phyloP scores from a whole-genome alignment of 2,329 filamentous ascomycete species.

The Arthrocladium fulminans region DNA sequence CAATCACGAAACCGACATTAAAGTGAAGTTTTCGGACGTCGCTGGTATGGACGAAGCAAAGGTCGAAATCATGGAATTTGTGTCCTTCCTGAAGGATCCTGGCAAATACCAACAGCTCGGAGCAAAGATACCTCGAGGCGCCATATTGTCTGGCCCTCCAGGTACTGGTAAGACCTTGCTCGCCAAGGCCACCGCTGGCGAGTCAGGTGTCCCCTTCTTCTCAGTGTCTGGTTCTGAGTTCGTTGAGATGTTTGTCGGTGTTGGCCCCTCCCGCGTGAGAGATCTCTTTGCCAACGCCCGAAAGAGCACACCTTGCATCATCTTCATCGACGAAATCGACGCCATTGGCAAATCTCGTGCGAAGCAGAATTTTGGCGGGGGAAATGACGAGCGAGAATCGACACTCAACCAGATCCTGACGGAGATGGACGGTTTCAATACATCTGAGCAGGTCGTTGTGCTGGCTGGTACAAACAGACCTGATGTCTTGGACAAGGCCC shows the following conservation, averaged over 20 bases:
- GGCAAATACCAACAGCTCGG: constrained; percentile 87
- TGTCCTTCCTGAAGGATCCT: constrained; percentile 90
- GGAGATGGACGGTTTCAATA: constrained; percentile 99
- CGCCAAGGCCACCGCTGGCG: constrained; percentile 93
- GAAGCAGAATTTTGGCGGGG: constrained; percentile 75
- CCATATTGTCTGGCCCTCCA: constrained; percentile 92
- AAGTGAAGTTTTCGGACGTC: constrained; percentile 94
- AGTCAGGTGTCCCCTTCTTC: constrained; percentile 95
- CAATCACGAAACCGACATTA: constrained; percentile 92
- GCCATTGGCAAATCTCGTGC: constrained; percentile 86
- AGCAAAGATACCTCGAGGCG: constrained; percentile 94
- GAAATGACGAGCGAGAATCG: constrained; percentile 93
- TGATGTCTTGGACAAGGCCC: constrained; percentile 86
- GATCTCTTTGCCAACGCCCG: constrained; percentile 90
- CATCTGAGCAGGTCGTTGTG: constrained; percentile 89
- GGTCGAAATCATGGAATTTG: constrained; percentile 97
- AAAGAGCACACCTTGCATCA: constrained; percentile 95
- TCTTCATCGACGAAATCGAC: constrained; percentile 99
- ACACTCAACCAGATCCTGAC: constrained; percentile 97
- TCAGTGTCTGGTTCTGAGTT: constrained; percentile 98
- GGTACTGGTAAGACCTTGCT: constrained; percentile 97
- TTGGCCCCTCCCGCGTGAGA: constrained; percentile 87
- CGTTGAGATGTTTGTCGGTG: constrained; percentile 99
- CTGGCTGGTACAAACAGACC: constrained; percentile 93
- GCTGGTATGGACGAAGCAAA: constrained; percentile 98